These are phyloP conservation scores for Diphasiastrum complanatum DNA, from an alignment of 83 land plant genomes.

Conservation along the genomic window DNA sequence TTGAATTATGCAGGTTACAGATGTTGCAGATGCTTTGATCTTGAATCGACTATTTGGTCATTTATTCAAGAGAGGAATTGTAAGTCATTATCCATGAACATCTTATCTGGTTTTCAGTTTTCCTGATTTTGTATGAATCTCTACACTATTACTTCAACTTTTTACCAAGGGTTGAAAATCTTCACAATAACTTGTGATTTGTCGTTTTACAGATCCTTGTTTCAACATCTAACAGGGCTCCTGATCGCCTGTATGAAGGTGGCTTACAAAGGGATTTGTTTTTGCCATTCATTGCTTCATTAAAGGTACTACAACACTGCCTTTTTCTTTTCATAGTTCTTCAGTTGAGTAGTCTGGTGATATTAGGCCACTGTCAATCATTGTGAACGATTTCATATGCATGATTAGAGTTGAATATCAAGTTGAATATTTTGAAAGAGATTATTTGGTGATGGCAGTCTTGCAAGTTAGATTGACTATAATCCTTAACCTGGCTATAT, in stretches of 20 bases:
- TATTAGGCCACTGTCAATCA: no score
- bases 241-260: conserved; percentile 84
- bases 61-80: conserved; percentile 73
- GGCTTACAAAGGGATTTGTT: conserved; percentile 92
- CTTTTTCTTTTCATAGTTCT: neutral
- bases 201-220: conserved; percentile 56
- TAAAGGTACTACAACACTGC: conserved; percentile 47
- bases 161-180: no score
- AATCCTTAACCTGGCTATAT: no score
- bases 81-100: conserved; percentile 30
- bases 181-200: conserved; percentile 1
- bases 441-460: no score
- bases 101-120: neutral
- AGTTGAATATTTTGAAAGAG: no score
- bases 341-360: no score
- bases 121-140: neutral
- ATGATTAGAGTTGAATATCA: no score
- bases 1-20: conserved; percentile 80
- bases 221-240: conserved; percentile 90
- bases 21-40: conserved; percentile 97
- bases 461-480: no score
- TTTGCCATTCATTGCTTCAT: conserved; percentile 76
- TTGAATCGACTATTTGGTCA: conserved; percentile 81
- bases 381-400: no score
- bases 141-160: neutral